Conservation (phyloP, 2,329 filamentous ascomycete species). For the Talaromyces funiculosus region DNA sequence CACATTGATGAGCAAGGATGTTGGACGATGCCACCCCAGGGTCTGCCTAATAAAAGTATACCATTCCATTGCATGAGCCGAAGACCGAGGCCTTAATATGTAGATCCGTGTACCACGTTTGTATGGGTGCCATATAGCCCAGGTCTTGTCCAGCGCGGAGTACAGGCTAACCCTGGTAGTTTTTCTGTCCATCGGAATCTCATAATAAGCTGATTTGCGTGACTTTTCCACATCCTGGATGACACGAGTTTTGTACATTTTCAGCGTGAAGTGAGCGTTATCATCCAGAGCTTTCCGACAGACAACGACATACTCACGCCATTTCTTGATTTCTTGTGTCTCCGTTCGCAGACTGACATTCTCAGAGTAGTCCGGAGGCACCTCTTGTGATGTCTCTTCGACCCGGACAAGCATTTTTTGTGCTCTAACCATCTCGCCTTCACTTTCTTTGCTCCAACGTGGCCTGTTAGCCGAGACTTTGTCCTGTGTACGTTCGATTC, state of each 20-base stretch:
- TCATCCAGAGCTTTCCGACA: conserved; percentile 54
- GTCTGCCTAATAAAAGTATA: conserved; percentile 59
- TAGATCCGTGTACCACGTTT: conserved; percentile 54
- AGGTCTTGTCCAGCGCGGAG: conserved; percentile 61
- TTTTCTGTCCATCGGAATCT: conserved; percentile 52
- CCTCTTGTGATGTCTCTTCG: conserved; percentile 48
- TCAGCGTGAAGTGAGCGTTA: conserved; percentile 51
- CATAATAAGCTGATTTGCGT: conserved; percentile 50
- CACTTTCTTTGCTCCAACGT: conserved; percentile 37
- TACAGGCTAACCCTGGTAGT: conserved; percentile 57
- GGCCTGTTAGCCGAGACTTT: conserved; percentile 31
- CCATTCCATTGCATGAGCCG: conserved; percentile 61
- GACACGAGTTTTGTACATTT: conserved; percentile 58
- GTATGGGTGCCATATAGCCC: conserved; percentile 56
- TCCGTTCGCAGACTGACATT: conserved; percentile 57
- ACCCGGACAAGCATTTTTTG: conserved; percentile 63
- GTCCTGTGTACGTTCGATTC: conserved; percentile 32
- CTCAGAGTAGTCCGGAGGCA: conserved; percentile 59
- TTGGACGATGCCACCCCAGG: conserved; percentile 54
- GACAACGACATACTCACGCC: conserved; percentile 59
- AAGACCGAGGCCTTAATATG: conserved; percentile 57
- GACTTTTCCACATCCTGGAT: conserved; percentile 56
- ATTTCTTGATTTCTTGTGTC: conserved; percentile 56
- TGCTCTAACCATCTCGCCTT: conserved; percentile 61
- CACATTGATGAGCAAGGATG: conserved; percentile 55